Base-by-base conservation (phyloP, 768 basidiomycete genomes). In the Heimioporus sp. region DNA sequence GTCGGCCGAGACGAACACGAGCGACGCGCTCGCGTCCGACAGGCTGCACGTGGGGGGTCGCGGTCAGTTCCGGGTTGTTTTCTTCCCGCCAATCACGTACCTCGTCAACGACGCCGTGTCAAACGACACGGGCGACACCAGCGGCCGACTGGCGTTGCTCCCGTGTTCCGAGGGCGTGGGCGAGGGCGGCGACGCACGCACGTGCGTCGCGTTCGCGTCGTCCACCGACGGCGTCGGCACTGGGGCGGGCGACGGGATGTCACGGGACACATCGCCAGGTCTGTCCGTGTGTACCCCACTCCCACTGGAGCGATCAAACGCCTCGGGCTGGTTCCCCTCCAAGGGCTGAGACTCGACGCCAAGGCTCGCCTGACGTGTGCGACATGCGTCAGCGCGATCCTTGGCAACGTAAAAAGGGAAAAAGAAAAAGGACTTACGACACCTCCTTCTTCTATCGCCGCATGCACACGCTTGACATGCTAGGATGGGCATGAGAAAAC, bases 1-100 rank as follows among this genome's bases (percentile, higher is more conserved):
- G 2, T 65, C 66, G 21, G 63, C 61, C 43, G 67, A 67, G 12
- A 69, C 55, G 34, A 63, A 69, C 36, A 70, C 63, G 24, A 67
- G 32, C 17, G 67, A 69, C 1, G 60, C 53, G 21, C 52, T 58
- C 2, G 41, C 16, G 16, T 48, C 47, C 47, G 66, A 66, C 15
- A 24, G 57, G 53, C 28, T 46, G 28, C 7, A 45, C 19, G 19
- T 57, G n/a, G n/a, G n/a, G n/a, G n/a, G n/a, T n/a, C n/a, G n/a
- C n/a, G n/a, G n/a, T n/a, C n/a, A n/a, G n/a, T n/a, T n/a, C n/a
- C n/a, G n/a, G n/a, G n/a, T n/a, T n/a, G n/a, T n/a, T n/a, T n/a
- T n/a, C n/a, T n/a, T n/a, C n/a, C n/a, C n/a, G n/a, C n/a, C 42
- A 53, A 45, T 35, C 21, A 12, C 19, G 20, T 49, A 60, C 65